Percentiles rank a stretch among this genome's conserved stretches.
Evolutionary conservation across 1,284 basidiomycete genomes (phyloP).

Genomic region (Boletus semigastroideus): DNA sequence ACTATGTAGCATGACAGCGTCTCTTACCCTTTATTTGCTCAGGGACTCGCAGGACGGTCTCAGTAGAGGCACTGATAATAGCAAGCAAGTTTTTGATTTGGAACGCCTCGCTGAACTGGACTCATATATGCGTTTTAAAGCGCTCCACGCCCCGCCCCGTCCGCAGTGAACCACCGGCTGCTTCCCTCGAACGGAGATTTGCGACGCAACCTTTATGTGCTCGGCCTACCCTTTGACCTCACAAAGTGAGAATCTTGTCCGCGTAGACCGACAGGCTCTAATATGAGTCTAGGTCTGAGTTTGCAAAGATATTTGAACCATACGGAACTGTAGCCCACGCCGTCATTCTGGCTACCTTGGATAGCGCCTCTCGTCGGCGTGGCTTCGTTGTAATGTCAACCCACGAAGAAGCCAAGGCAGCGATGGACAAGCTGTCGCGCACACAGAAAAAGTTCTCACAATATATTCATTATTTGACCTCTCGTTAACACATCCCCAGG

Average conservation of each 20-base stretch:
- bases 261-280: neutral
- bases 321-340: slow-evolving; percentile 69
- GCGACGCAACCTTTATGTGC: slow-evolving; percentile 76
- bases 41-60: slow-evolving; percentile 14
- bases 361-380: slow-evolving; percentile 74
- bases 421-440: slow-evolving; percentile 63
- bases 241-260: slow-evolving; percentile 52
- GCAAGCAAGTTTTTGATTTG: slow-evolving; percentile 8
- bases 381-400: slow-evolving; percentile 77
- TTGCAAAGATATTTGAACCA: slow-evolving; percentile 56
- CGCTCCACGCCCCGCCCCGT: slow-evolving; percentile 22
- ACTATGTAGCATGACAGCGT: neutral
- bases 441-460: slow-evolving; percentile 55
- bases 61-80: slow-evolving; percentile 1
- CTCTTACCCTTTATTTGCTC: slow-evolving; percentile 12
- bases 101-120: neutral
- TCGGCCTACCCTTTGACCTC: slow-evolving; percentile 74
- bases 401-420: slow-evolving; percentile 63
- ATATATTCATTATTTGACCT: neutral
- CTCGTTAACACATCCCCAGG: slow-evolving; percentile 35
- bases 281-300: slow-evolving; percentile 51
- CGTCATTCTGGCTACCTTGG: slow-evolving; percentile 76
- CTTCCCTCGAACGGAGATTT: slow-evolving; percentile 42
- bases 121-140: slow-evolving; percentile 36
- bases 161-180: slow-evolving; percentile 12